Percentiles rank a stretch among this genome's conserved stretches.
Evolutionary conservation across 2,329 filamentous ascomycete species (phyloP).

Genomic region (Arthrobotrys entomopaga): DNA sequence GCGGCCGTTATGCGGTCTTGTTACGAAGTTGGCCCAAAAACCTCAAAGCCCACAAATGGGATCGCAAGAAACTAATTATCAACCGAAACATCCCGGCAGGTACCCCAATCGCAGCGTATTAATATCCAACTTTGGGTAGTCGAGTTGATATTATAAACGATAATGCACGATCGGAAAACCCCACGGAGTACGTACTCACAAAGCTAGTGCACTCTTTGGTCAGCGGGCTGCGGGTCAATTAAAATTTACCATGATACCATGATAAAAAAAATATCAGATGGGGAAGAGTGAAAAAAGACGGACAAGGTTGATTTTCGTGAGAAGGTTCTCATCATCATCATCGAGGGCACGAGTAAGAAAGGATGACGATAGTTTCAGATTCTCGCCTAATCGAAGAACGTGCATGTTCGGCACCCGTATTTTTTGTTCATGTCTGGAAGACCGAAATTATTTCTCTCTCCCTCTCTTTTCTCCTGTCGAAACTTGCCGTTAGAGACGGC

Average conservation of each 20-base stretch:
- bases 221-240: constrained; percentile 17
- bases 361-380: constrained; percentile 46
- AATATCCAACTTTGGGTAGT: constrained; percentile 29
- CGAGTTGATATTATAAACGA: constrained; percentile 44
- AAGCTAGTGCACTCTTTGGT: constrained; percentile 24
- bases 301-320: constrained; percentile 48
- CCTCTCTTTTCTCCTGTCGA: constrained; percentile 21
- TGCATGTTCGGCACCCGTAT: constrained; percentile 46
- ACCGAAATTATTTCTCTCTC: constrained; percentile 46
- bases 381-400: constrained; percentile 47
- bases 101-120: constrained; percentile 31
- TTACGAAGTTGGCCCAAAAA: constrained; percentile 8
- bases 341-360: constrained; percentile 36
- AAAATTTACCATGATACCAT: too few species aligned
- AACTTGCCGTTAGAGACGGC: constrained; percentile 44
- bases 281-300: constrained; percentile 22
- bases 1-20: constrained; percentile 20
- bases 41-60: constrained; percentile 29
- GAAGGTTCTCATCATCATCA: constrained; percentile 4
- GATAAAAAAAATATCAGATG: constrained; percentile 13
- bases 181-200: constrained; percentile 38
- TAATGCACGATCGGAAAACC: constrained; percentile 41
- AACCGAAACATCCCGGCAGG: constrained; percentile 49
- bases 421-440: constrained; percentile 18
- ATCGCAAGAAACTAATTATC: constrained; percentile 45